Evolutionary conservation across 1,139 yeast species (phyloP).

Genomic region (Taiozyma sp.): DNA sequence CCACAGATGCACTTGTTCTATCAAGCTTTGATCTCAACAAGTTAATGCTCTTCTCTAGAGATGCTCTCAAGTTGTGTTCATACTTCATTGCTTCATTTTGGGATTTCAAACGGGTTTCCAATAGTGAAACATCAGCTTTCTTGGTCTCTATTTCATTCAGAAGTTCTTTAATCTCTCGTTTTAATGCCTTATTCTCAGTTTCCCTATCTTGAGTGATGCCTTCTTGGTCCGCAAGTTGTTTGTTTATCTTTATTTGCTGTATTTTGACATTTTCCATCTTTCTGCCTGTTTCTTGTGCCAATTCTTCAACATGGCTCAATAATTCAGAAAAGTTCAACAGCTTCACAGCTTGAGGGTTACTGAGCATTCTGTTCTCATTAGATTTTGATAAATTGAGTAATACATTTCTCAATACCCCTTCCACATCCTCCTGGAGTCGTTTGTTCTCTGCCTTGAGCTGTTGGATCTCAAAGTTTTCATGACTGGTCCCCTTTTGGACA

Average conservation of each 20-base stretch:
- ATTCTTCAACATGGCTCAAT: not conserved
- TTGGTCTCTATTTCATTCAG: constrained; percentile 1
- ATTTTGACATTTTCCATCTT: constrained; percentile 1
- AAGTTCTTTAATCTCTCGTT: not conserved
- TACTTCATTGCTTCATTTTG: constrained; percentile 1
- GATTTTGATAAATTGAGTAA: not conserved
- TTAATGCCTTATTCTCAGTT: not conserved
- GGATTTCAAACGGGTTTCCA: constrained; percentile 1
- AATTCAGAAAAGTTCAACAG: constrained; percentile 1
- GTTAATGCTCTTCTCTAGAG: not conserved
- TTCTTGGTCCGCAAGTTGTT: constrained; percentile 5
- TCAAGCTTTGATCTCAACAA: not conserved
- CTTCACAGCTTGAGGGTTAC: not conserved
- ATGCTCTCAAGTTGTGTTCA: not conserved
- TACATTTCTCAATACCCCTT: not conserved
- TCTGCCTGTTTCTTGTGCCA: not conserved
- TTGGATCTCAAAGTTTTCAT: not conserved
- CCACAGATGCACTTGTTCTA: not conserved
- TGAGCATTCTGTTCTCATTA: not conserved
- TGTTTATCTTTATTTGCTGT: constrained; percentile 6
- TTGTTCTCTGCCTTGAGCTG: not conserved
- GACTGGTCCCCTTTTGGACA: not conserved
- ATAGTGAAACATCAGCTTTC: not conserved
- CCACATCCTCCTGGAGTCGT: not conserved
- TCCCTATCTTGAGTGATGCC: not conserved